Conservation (phyloP, 1,284 basidiomycete species). For the Tilletia walkeri region DNA sequence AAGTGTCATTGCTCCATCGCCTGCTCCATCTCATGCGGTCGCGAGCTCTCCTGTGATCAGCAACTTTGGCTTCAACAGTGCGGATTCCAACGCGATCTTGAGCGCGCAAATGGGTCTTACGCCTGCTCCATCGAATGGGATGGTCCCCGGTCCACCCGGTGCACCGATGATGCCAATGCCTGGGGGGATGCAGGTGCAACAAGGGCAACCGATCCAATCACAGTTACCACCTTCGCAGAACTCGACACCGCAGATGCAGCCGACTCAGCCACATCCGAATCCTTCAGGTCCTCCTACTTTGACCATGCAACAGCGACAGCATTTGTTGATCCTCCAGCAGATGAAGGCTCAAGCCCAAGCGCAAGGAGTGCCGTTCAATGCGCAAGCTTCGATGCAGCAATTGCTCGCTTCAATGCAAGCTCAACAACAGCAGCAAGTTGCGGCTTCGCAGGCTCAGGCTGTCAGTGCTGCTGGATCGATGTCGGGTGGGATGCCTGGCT, state of each 20-base stretch:
- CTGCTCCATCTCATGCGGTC: constrained; percentile 4
- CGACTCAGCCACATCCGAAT: neutral
- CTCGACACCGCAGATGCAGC: constrained; percentile 13
- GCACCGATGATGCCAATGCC: neutral
- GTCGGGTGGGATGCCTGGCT: neutral
- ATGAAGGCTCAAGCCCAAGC: constrained; percentile 12
- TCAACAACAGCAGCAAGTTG: constrained; percentile 24
- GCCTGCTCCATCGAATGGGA: neutral
- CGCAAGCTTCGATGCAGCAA: constrained; percentile 9
- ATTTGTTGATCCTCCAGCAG: constrained; percentile 8
- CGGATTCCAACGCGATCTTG: neutral
- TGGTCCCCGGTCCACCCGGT: neutral
- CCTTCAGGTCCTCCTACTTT: neutral
- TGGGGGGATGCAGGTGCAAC: neutral
- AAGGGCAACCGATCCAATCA: neutral
- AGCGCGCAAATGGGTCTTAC: constrained; percentile 13
- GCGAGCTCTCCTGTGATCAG: constrained; percentile 13
- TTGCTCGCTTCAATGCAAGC: constrained; percentile 14
- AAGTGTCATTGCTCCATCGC: constrained; percentile 6
- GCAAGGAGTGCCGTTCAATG: constrained; percentile 9
- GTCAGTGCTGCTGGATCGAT: neutral
- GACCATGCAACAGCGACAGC: constrained; percentile 9
- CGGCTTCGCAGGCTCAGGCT: constrained; percentile 13
- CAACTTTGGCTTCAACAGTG: constrained; percentile 15
- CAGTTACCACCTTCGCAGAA: constrained; percentile 11